Evolutionary conservation across 257 asterid species (phyloP).

Genomic region (Forsythia suspensa): DNA sequence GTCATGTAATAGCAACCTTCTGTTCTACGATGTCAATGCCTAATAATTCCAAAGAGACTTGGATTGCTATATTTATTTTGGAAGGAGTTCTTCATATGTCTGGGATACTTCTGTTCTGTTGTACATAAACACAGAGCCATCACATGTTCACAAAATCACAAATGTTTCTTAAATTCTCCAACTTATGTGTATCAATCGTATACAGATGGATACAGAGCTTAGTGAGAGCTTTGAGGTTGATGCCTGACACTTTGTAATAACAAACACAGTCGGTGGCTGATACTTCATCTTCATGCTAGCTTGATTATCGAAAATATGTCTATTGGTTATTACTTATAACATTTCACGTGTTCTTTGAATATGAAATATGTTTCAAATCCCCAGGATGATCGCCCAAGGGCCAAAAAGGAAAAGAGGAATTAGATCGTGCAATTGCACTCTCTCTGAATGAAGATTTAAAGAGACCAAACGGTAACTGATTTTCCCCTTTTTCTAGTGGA

Average conservation of each 20-base stretch:
- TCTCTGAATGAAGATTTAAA: constrained; percentile 74
- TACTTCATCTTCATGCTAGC: neutral
- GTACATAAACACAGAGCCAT: neutral
- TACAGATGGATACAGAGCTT: neutral
- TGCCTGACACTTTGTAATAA: neutral
- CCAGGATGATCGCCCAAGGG: constrained; percentile 77
- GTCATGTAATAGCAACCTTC: neutral
- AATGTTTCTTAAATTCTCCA: neutral
- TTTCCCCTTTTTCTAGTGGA: neutral
- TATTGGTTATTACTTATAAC: neutral
- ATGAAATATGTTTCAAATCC: constrained; percentile 7
- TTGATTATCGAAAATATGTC: neutral
- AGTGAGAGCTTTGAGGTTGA: neutral
- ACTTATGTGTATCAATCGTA: neutral
- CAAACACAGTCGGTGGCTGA: neutral
- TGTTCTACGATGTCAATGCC: neutral
- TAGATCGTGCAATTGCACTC: constrained; percentile 83
- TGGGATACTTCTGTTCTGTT: neutral
- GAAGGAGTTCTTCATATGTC: neutral
- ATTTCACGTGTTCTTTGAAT: neutral
- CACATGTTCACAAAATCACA: neutral
- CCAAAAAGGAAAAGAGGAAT: constrained; percentile 68
- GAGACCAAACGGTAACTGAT: constrained; percentile 55
- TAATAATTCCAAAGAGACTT: neutral
- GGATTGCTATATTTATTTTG: neutral